Evolutionary conservation across 2,329 filamentous ascomycete genomes (phyloP).

Genomic region (Xylariaceae sp.): DNA sequence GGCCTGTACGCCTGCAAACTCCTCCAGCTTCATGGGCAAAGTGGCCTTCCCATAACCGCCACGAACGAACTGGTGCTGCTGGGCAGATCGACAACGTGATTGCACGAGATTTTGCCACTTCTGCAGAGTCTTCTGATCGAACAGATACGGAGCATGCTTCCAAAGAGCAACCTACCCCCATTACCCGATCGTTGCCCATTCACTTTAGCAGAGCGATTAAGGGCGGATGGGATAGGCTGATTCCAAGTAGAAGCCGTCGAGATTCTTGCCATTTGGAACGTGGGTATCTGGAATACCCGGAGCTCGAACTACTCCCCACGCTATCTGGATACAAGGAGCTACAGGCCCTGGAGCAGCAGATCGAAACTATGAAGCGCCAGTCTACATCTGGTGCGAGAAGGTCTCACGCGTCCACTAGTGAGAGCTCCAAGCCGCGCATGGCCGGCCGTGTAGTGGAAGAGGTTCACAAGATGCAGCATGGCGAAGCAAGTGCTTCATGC

Average conservation of each 20-base stretch:
- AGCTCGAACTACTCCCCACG: constrained; percentile 27
- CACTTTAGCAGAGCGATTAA: constrained; percentile 19
- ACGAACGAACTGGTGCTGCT: constrained; percentile 20
- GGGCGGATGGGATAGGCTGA: constrained; percentile 17
- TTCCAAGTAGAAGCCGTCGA: constrained; percentile 6
- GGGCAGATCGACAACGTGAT: constrained; percentile 18
- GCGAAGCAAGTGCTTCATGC: background rate
- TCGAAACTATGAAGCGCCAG: constrained; percentile 25
- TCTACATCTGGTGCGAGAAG: too few species aligned
- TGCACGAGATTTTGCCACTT: constrained; percentile 17
- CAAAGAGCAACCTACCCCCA: constrained; percentile 7
- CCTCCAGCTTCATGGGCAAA: constrained; percentile 25
- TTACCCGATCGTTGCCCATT: constrained; percentile 15
- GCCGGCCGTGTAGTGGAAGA: constrained; percentile 18
- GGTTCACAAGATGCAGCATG: constrained; percentile 17
- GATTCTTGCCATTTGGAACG: constrained; percentile 4
- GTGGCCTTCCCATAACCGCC: constrained; percentile 25
- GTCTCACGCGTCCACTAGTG: too few species aligned
- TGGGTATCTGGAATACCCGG: constrained; percentile 25
- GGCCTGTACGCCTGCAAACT: constrained; percentile 8
- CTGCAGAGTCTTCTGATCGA: background rate
- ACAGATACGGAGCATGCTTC: background rate
- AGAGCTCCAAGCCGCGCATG: constrained; percentile 12
- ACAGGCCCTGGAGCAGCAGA: constrained; percentile 24
- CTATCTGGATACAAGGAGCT: constrained; percentile 24